Percentiles rank a stretch among this genome's conserved stretches.
These are phyloP conservation scores for Solanum chaucha DNA, from an alignment of 257 asterid species.

Conservation along the genomic window DNA sequence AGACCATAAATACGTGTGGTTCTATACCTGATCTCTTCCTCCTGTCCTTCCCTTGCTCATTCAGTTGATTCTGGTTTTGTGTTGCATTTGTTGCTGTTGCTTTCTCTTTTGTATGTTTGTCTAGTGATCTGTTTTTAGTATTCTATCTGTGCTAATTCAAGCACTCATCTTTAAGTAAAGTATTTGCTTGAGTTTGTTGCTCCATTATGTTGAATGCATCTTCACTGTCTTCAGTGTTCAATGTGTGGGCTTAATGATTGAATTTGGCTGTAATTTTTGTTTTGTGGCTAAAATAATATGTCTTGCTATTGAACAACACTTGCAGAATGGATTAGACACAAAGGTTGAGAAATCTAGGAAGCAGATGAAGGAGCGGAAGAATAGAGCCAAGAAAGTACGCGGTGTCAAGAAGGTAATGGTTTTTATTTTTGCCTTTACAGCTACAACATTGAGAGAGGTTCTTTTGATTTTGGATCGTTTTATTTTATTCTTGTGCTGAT, in stretches of 20 bases:
- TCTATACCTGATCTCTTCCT: background rate
- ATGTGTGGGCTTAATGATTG: background rate
- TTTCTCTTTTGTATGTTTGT: background rate
- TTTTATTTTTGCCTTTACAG: background rate
- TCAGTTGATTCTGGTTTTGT: background rate
- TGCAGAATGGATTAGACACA: conserved; percentile 8
- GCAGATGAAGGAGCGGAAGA: conserved; percentile 12
- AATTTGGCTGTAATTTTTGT: background rate
- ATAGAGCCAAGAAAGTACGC: conserved; percentile 10
- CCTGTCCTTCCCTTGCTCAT: background rate
- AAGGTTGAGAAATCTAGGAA: background rate
- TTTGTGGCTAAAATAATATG: background rate
- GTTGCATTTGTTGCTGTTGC: background rate
- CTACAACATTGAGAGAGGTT: background rate
- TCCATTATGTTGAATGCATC: background rate
- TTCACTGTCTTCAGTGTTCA: background rate
- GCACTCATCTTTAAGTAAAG: background rate
- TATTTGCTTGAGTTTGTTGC: background rate
- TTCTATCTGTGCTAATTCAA: background rate
- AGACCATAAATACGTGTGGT: background rate
- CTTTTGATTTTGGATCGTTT: background rate
- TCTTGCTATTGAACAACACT: background rate
- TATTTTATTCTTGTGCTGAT: background rate
- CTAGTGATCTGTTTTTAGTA: background rate
- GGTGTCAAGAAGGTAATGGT: conserved; percentile 11